Percentiles rank a stretch among this genome's conserved stretches.
Evolutionary conservation across 345 rosid species (phyloP).

Genomic region (Eucalyptus paniculata): DNA sequence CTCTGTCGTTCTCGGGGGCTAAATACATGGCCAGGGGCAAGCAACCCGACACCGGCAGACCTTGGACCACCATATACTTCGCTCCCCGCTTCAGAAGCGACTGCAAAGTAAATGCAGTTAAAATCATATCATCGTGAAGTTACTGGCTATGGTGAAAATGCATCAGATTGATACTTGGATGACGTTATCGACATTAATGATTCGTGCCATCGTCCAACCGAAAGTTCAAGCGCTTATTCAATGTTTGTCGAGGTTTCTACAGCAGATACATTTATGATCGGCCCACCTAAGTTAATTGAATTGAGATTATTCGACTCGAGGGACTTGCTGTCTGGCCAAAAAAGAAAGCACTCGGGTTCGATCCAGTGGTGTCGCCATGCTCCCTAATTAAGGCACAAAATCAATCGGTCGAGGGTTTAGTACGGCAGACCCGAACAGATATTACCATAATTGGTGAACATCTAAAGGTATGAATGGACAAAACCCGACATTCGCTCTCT

Average conservation of each 20-base stretch:
- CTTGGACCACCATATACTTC: constrained; percentile 64
- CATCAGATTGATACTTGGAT: not conserved
- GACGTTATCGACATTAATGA: not conserved
- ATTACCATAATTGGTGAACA: not conserved
- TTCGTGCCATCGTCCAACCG: not conserved
- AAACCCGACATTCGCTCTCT: not conserved
- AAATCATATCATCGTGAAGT: not conserved
- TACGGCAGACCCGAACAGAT: not conserved
- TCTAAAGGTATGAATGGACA: not conserved
- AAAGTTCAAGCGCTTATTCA: not conserved
- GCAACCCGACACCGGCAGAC: constrained; percentile 72
- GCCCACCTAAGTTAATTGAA: not conserved
- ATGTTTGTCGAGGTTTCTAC: not conserved
- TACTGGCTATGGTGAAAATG: not conserved
- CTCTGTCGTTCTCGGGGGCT: constrained; percentile 49
- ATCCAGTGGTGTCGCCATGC: not conserved
- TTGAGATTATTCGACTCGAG: not conserved
- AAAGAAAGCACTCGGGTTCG: not conserved
- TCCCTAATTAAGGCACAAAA: not conserved
- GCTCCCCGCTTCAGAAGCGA: constrained; percentile 52
- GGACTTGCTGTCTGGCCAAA: not conserved
- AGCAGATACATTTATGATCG: not conserved
- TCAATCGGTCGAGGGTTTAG: not conserved
- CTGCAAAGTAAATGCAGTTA: constrained; percentile 15
- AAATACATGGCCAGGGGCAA: constrained; percentile 55